phyloP scores from a whole-genome alignment of 1,139 yeast genomes.

The Blastobotrys petasosporus region DNA sequence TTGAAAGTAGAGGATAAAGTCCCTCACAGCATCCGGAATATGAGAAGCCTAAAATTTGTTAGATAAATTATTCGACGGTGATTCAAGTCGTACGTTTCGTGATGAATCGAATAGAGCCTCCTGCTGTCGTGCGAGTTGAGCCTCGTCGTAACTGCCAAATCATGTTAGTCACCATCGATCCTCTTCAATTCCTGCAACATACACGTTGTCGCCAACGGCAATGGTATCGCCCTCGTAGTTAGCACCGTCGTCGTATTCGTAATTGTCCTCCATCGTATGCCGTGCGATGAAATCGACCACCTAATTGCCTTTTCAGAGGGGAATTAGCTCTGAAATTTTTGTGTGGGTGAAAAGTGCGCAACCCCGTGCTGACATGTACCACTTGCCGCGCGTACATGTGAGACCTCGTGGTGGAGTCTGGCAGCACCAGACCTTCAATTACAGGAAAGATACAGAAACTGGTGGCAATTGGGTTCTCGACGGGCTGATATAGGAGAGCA shows the following conservation, averaged over 20 bases:
- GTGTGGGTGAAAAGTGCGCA: not conserved
- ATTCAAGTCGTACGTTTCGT: slow-evolving; percentile 16
- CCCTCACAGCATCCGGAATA: slow-evolving; percentile 42
- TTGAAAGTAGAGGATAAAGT: slow-evolving; percentile 41
- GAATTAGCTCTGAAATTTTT: slow-evolving; percentile 4
- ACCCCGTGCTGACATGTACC: not conserved
- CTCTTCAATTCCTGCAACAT: not conserved
- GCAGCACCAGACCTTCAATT: too few relatives aligned
- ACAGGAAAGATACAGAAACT: too few relatives aligned
- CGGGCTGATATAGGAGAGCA: too few relatives aligned
- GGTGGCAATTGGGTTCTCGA: too few relatives aligned
- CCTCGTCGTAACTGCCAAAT: slow-evolving; percentile 15
- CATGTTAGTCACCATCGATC: not conserved
- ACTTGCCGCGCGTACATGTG: too few relatives aligned
- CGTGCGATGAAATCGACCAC: too few relatives aligned
- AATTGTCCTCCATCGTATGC: slow-evolving; percentile 21
- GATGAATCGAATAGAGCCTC: slow-evolving; percentile 27
- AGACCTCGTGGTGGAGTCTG: too few relatives aligned
- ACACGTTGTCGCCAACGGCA: slow-evolving; percentile 29
- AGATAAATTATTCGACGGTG: not conserved
- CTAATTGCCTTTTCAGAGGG: too few relatives aligned
- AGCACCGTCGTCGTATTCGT: slow-evolving; percentile 23
- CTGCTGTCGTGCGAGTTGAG: slow-evolving; percentile 32
- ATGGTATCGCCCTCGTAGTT: slow-evolving; percentile 23
- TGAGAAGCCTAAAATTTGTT: slow-evolving; percentile 17